These are phyloP conservation scores for Scutellaria barbata DNA, from an alignment of 257 asterid genomes.

Conservation along the genomic window DNA sequence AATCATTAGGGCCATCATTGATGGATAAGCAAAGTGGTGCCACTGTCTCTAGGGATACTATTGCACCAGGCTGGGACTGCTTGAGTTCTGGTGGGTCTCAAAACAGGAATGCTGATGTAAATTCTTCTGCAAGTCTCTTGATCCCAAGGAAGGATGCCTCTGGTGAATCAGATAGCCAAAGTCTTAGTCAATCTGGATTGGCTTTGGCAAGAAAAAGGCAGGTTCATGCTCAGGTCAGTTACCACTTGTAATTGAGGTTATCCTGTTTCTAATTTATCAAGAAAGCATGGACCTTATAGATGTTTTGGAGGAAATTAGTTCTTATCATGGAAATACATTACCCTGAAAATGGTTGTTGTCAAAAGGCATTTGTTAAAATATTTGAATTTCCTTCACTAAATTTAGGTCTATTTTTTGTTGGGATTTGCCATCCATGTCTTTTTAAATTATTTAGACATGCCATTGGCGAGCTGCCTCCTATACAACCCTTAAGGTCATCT, in stretches of 20 bases:
- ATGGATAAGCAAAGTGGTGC: constrained; percentile 53
- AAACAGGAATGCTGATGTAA: constrained; percentile 53
- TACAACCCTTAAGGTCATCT: too few species aligned
- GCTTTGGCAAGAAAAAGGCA: constrained; percentile 68
- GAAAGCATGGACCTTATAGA: neutral
- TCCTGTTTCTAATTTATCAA: neutral
- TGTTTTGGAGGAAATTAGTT: constrained; percentile 19
- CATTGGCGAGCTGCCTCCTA: neutral
- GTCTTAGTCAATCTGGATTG: constrained; percentile 59
- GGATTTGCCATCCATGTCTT: neutral
- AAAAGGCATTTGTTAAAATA: neutral
- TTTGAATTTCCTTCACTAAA: constrained; percentile 10
- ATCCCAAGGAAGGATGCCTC: constrained; percentile 49
- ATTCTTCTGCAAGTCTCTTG: constrained; percentile 56
- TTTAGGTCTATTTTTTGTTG: neutral
- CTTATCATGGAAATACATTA: neutral
- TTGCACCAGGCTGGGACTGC: constrained; percentile 50
- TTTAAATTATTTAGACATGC: neutral
- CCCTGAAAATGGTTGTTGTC: neutral
- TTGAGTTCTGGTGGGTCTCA: constrained; percentile 48
- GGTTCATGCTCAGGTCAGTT: constrained; percentile 80
- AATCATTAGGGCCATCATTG: constrained; percentile 50
- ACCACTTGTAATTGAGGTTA: constrained; percentile 18
- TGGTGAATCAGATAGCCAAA: constrained; percentile 65
- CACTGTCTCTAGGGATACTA: constrained; percentile 41